Evolutionary conservation across 164 flowering plant species (phyloP), one percentile per base, ranked within the genome.

Genomic region (Stephania japonica): DNA sequence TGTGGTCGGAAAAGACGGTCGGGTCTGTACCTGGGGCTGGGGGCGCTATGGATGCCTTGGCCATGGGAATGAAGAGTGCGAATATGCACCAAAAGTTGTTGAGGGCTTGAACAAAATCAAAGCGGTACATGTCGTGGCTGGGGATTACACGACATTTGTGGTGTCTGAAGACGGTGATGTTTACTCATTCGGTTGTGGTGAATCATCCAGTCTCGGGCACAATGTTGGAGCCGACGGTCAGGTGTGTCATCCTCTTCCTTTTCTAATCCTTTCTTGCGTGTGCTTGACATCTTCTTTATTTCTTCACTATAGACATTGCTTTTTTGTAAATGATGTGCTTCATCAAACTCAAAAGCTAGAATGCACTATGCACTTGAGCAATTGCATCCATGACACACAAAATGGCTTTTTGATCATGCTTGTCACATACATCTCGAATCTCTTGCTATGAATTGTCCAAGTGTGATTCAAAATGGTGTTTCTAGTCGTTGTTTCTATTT

Each of bases 1-100:
- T 66, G 98, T 90, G 14, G 97, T 93, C 18, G 98, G 99, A 7
- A 81, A 72, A 38, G 99, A 96, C 74, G 99, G 99, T 19, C 83
- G 99, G 59, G 99, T 96, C 5, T 96, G 98, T 82, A 96, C 99
- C 3, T 96, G 99, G 99, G 99, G 99, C 41, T 96, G 99, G 99
- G 98, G 98, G 1, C 89, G 94, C 1, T 89, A 92, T 73, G 99
- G 99, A 26, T 96, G 99, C 85, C 82, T 96, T 70, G 99, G 98
- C 42, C 99, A 96, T 73, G 99, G 99, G 19, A 89, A 92, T 63
- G 97, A 93, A 75, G 98, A 96, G 42, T 88, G 96, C 77, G 95
- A 93, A 75, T 86, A 91, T 9, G 84, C 74, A 70, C 99, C 99
- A 11, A 96, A 90, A 81, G 98, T 96, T n/a, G 97, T 96, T 19